phyloP scores from a whole-genome alignment of 345 rosid species.

The Arabidopsis arenosa region DNA sequence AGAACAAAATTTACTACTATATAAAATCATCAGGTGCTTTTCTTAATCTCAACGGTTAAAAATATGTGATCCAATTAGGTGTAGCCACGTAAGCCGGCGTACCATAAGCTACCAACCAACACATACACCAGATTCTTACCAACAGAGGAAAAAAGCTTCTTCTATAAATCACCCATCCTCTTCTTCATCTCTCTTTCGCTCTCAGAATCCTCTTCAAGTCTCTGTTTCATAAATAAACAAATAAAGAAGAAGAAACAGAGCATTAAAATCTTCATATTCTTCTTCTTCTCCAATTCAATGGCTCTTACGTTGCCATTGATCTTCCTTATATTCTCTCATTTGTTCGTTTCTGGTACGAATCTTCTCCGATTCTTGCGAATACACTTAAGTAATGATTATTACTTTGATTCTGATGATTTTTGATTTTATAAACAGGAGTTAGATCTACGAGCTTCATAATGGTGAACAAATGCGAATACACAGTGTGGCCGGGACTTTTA shows the following conservation, averaged over 20 bases:
- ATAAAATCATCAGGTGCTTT: background rate
- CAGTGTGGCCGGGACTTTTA: slow-evolving; percentile 89
- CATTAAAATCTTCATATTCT: background rate
- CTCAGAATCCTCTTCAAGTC: slow-evolving; percentile 17
- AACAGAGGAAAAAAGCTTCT: slow-evolving; percentile 1
- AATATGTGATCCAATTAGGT: background rate
- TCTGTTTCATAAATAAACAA: background rate
- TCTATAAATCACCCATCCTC: slow-evolving; percentile 31
- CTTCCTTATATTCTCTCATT: slow-evolving; percentile 35
- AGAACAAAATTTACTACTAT: background rate
- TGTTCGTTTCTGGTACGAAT: slow-evolving; percentile 47
- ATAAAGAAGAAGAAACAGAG: slow-evolving; percentile 29
- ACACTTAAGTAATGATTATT: background rate
- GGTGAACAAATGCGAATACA: slow-evolving; percentile 71
- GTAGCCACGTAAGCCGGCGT: slow-evolving; percentile 14
- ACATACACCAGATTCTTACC: slow-evolving; percentile 34
- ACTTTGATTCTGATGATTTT: background rate
- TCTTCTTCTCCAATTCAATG: slow-evolving; percentile 46
- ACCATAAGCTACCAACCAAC: slow-evolving; percentile 35
- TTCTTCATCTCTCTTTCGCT: slow-evolving; percentile 30
- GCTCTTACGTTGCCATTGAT: slow-evolving; percentile 45
- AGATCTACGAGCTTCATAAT: slow-evolving; percentile 67
- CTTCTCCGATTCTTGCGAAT: background rate
- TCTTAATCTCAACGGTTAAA: slow-evolving; percentile 38
- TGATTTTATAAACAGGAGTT: slow-evolving; percentile 41